Evolutionary conservation across 1,284 basidiomycete genomes (phyloP).

Genomic region (Rhodotorula sp.): DNA sequence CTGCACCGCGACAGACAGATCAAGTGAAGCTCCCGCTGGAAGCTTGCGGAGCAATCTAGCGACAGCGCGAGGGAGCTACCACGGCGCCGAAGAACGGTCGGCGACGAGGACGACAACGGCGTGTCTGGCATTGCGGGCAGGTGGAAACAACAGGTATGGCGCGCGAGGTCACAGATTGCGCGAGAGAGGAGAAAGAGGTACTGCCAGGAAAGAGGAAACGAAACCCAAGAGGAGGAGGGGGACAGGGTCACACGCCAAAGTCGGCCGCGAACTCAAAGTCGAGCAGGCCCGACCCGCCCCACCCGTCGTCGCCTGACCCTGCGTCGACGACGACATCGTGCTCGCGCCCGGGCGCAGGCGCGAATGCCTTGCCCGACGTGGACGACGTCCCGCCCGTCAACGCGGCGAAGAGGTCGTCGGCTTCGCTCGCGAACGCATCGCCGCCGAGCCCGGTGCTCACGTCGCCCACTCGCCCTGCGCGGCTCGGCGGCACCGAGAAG

Average conservation of each 20-base stretch:
- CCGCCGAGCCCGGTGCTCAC: not conserved
- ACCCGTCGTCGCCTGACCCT: not conserved
- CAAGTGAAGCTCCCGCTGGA: too few species aligned
- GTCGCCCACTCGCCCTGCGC: not conserved
- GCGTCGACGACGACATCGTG: not conserved
- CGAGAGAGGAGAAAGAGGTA: not conserved
- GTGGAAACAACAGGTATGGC: not conserved
- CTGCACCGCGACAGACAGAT: too few species aligned
- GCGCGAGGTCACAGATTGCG: not conserved
- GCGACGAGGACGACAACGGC: too few species aligned
- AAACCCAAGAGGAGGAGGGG: not conserved
- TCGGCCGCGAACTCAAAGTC: constrained; percentile 13
- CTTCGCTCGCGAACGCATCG: constrained; percentile 48
- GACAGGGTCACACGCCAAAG: not conserved
- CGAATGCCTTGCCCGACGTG: not conserved
- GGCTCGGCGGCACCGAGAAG: not conserved
- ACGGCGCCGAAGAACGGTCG: too few species aligned
- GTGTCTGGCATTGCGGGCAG: too few species aligned
- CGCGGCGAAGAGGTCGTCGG: constrained; percentile 62
- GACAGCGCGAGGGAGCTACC: too few species aligned
- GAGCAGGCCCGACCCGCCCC: not conserved
- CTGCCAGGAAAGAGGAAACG: not conserved
- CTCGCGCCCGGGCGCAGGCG: constrained; percentile 24
- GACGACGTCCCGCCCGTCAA: constrained; percentile 48
- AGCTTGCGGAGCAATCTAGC: too few species aligned